A percentile compares a stretch with the other conserved stretches of the same genome.
Conservation (phyloP, 1,284 basidiomycete species). For the Naganishia liquefaciens region DNA sequence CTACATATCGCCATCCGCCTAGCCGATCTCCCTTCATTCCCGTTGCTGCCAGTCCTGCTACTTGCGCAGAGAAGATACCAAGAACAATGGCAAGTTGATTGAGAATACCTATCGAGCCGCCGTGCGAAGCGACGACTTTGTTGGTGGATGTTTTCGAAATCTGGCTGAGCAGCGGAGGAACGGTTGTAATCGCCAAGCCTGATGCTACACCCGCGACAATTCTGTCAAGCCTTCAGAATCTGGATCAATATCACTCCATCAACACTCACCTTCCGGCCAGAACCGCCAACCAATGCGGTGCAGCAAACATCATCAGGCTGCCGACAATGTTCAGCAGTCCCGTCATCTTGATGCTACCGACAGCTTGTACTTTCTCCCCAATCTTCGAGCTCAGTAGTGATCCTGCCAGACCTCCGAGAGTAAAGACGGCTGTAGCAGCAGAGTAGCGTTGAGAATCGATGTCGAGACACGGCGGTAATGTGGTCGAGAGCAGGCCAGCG, state of each 20-base stretch:
- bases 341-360: slow-evolving; percentile 54
- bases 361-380: slow-evolving; percentile 47
- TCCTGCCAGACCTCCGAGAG: slow-evolving; percentile 80
- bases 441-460: slow-evolving; percentile 77
- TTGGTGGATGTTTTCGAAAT: slow-evolving; percentile 63
- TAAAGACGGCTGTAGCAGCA: slow-evolving; percentile 78
- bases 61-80: slow-evolving; percentile 77
- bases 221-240: slow-evolving; percentile 53
- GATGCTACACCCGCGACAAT: slow-evolving; percentile 75
- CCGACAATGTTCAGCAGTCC: slow-evolving; percentile 64
- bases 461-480: slow-evolving; percentile 63
- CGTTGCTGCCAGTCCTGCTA: slow-evolving; percentile 48
- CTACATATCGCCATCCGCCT: slow-evolving; percentile 69
- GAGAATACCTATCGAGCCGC: slow-evolving; percentile 64
- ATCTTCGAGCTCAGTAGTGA: slow-evolving; percentile 71
- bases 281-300: slow-evolving; percentile 63
- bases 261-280: slow-evolving; percentile 66
- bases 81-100: slow-evolving; percentile 85
- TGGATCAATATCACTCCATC: slow-evolving; percentile 21
- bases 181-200: slow-evolving; percentile 81
- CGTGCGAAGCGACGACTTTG: slow-evolving; percentile 35
- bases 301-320: slow-evolving; percentile 65
- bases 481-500: slow-evolving; percentile 53
- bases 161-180: slow-evolving; percentile 79
- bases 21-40: slow-evolving; percentile 49